Conservation (phyloP, 768 basidiomycete genomes). For the Dioszegia hungarica region DNA sequence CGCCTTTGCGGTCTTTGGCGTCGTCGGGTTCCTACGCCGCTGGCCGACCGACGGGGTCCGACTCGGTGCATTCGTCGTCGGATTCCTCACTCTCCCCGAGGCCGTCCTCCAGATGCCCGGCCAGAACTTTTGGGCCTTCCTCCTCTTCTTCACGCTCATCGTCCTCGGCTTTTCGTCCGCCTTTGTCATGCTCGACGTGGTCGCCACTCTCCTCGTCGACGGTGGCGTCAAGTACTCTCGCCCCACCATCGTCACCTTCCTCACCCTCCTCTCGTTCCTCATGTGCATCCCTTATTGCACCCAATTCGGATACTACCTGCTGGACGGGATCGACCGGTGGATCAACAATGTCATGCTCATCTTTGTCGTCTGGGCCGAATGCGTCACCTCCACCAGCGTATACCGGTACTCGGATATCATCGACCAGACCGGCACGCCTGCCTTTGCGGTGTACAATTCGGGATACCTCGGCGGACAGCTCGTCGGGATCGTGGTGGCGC, state of each 20-base stretch:
- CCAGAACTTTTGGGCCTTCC: conserved; percentile 10
- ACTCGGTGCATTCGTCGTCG: conserved; percentile 14
- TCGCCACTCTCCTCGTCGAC: conserved; percentile 11
- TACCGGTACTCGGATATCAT: conserved; percentile 14
- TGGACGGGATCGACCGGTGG: conserved; percentile 59
- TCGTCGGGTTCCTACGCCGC: conserved; percentile 13
- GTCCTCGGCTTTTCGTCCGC: conserved; percentile 11
- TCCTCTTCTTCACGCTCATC: conserved; percentile 15
- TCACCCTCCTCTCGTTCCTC: conserved; percentile 10
- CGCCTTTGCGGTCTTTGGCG: conserved; percentile 16
- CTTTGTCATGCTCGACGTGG: conserved; percentile 17
- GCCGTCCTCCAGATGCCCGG: conserved; percentile 17
- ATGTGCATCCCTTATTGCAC: conserved; percentile 16
- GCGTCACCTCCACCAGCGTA: conserved; percentile 3
- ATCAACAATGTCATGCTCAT: conserved; percentile 17
- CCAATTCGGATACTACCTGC: conserved; percentile 81
- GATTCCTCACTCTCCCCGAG: conserved; percentile 11
- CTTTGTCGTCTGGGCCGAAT: conserved; percentile 17
- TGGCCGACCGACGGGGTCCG: conserved; percentile 11
- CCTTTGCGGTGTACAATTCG: conserved; percentile 7
- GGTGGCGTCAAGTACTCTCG: conserved; percentile 14
- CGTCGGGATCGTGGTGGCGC: conserved; percentile 13
- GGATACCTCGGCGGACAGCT: conserved; percentile 10
- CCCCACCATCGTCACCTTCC: conserved; percentile 9
- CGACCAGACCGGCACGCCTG: conserved; percentile 1